Conservation (phyloP, 345 rosid species). For the Acer campestre region DNA sequence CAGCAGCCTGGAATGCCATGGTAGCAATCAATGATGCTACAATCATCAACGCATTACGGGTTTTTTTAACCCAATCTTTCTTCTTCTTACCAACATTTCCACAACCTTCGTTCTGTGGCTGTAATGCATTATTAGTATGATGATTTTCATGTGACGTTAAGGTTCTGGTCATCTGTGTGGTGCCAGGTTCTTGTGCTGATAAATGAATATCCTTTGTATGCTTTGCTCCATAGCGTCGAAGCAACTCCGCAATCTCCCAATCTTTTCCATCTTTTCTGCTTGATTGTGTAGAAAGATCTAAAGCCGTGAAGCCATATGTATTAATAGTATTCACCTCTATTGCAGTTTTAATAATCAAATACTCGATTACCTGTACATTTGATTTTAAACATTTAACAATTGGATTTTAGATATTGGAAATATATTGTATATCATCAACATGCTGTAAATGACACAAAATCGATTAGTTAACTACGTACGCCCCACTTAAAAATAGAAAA, state of each 20-base stretch:
- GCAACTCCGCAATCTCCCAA: not conserved
- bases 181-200: not conserved
- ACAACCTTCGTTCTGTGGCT: not conserved
- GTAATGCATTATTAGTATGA: not conserved
- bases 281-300: not conserved
- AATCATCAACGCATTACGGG: conserved; percentile 23
- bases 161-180: not conserved
- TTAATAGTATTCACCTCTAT: not conserved
- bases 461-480: too few species aligned
- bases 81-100: not conserved
- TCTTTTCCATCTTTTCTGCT: not conserved
- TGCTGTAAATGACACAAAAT: too few species aligned
- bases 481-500: too few species aligned
- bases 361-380: not conserved
- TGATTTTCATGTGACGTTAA: not conserved
- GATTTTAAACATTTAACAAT: not conserved
- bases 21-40: conserved; percentile 39
- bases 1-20: conserved; percentile 32
- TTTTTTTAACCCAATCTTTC: not conserved
- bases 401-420: too few species aligned
- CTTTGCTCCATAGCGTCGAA: not conserved
- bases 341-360: not conserved
- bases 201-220: not conserved
- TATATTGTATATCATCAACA: too few species aligned
- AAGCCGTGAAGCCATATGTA: not conserved